A percentile compares a stretch with the other conserved stretches of the same genome.
phyloP scores from a whole-genome alignment of 768 basidiomycete species.

The Tephrocybe sp. region DNA sequence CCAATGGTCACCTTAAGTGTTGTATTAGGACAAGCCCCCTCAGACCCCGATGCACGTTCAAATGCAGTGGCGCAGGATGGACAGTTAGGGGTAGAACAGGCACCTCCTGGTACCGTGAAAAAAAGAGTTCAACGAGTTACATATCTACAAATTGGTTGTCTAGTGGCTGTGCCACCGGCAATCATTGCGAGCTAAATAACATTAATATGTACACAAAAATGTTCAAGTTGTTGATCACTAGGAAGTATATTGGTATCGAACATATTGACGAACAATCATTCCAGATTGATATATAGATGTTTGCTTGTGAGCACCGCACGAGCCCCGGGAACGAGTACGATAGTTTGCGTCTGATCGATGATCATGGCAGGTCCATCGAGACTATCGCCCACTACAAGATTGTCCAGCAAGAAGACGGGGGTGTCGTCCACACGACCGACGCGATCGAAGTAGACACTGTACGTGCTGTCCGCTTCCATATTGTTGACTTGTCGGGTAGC shows the following conservation, averaged over 20 bases:
- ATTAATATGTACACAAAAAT: too few relatives aligned
- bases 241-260: too few relatives aligned
- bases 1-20: neutral
- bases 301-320: slow-evolving; percentile 66
- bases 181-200: too few relatives aligned
- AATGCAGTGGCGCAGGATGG: neutral
- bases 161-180: too few relatives aligned
- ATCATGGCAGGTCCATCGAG: slow-evolving; percentile 90
- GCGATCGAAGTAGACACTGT: slow-evolving; percentile 82
- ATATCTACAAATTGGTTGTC: too few relatives aligned
- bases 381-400: slow-evolving; percentile 66
- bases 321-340: slow-evolving; percentile 80
- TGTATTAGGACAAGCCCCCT: neutral
- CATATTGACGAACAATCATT: too few relatives aligned
- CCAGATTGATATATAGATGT: slow-evolving; percentile 59
- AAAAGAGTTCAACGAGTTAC: too few relatives aligned
- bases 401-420: slow-evolving; percentile 75
- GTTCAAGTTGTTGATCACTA: too few relatives aligned
- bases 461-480: slow-evolving; percentile 47
- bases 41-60: neutral
- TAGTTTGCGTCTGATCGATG: slow-evolving; percentile 94
- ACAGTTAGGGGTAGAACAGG: neutral
- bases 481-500: slow-evolving; percentile 37
- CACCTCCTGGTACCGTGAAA: too few relatives aligned
- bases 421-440: slow-evolving; percentile 75